Evolutionary conservation across 106 monocot species (phyloP).

Genomic region (Dendrobium huoshanense): DNA sequence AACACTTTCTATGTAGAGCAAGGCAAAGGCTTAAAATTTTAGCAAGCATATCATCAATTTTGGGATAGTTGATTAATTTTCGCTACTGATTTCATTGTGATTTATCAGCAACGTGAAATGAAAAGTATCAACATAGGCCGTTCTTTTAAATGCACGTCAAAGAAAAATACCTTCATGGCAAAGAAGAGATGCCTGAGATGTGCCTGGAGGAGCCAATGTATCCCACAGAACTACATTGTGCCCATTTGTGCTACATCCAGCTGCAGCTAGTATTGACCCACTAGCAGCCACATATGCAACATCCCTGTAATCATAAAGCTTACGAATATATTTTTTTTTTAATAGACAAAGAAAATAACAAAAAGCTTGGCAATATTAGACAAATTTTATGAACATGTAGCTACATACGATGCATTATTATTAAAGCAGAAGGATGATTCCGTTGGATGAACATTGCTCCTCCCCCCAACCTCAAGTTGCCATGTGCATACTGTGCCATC

Average conservation of each 20-base stretch:
- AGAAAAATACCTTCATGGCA: slow-evolving; percentile 91
- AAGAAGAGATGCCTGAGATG: slow-evolving; percentile 71
- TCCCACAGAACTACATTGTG: slow-evolving; percentile 92
- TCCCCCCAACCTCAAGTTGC: slow-evolving; percentile 94
- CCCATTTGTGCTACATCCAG: slow-evolving; percentile 72
- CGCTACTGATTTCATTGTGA: neutral
- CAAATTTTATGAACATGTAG: neutral
- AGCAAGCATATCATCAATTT: neutral
- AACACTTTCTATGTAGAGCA: too few relatives aligned
- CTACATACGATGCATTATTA: slow-evolving; percentile 81
- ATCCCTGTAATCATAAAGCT: slow-evolving; percentile 45
- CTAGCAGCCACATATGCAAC: slow-evolving; percentile 65
- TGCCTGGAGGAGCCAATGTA: slow-evolving; percentile 71
- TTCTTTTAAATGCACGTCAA: neutral
- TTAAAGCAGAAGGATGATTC: slow-evolving; percentile 81
- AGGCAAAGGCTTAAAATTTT: too few relatives aligned
- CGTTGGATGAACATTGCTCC: slow-evolving; percentile 68
- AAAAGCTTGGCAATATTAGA: neutral
- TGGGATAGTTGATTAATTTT: neutral
- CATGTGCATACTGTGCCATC: slow-evolving; percentile 68
- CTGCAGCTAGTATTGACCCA: slow-evolving; percentile 87
- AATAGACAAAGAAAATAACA: slow-evolving; percentile 1
- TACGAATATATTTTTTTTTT: neutral
- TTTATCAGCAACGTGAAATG: neutral
- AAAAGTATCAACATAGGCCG: neutral